Evolutionary conservation across 352 stramenopile genomes (phyloP), one percentile per base, ranked within the genome.

Genomic region (Phytophthora citrophthora): DNA sequence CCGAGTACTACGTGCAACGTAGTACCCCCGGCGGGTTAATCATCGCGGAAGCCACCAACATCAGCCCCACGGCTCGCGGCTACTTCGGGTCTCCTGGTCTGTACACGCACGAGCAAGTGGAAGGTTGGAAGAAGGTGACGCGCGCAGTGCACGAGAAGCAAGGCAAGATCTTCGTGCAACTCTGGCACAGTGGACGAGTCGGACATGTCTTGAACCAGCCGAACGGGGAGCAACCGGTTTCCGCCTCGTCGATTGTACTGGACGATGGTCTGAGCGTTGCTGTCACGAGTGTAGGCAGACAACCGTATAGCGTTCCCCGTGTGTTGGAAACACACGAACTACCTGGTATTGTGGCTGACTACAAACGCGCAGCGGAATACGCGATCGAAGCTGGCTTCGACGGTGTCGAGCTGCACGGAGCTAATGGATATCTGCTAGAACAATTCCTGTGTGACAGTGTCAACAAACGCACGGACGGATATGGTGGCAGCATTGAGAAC

Each of bases 171-270:
- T 93, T 88, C 47, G 46, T 79, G 13, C 89, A 97, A 68, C 66
- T 97, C 8, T 97, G 89, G 89, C 89, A 97, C 65, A 79, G 79
- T 8, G 91, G 90, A 24, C 79, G 90, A 24, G 64, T 81, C 29
- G 62, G 77, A 10, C 87, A 97, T 64, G 73, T 77, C 10, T 57
- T 74, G 6, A 83, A 81, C 48, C 83, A 93, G 64, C 74, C 72
- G 18, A 75, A 78, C 36, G 79, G 76, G 4, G 64, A 82, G 45
- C 48, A 73, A 4, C 79, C 76, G 23, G 74, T 92, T 16, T 86
- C 72, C 10, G 51, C 88, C 2, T 88, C 65, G 12, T 64, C 62
- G 5, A 66, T 67, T 5, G 24, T 31, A 4, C 63, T 76, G 12
- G 48, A 68, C 18, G 49, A 61, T 7, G 55, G 55, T 29, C 51